Conservation (phyloP, 257 asterid species). For the Craterostigma plantagineum region DNA sequence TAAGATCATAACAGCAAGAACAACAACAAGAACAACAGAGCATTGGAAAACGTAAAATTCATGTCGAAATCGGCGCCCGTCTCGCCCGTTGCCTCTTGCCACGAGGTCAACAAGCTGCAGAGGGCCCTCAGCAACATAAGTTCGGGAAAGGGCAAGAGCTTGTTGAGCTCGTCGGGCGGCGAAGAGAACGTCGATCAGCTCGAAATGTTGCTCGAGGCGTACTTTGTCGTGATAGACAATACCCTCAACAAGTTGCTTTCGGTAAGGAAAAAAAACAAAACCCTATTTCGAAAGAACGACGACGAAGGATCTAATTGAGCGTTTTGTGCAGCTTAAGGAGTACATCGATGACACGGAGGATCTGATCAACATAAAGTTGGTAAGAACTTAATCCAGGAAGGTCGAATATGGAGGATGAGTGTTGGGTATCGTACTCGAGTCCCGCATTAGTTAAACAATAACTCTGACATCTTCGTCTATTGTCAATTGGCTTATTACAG, state of each 20-base stretch:
- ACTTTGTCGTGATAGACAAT: constrained; percentile 69
- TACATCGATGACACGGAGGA: constrained; percentile 97
- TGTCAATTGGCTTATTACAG: no score
- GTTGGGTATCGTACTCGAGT: no score
- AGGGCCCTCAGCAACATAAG: constrained; percentile 77
- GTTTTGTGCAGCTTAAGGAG: constrained; percentile 97
- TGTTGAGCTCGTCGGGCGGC: constrained; percentile 43
- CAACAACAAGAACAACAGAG: constrained; percentile 20
- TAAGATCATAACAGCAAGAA: no score
- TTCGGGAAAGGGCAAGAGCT: constrained; percentile 69
- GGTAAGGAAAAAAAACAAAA: constrained; percentile 25
- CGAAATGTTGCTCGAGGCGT: constrained; percentile 95
- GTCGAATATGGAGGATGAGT: no score
- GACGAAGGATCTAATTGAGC: background rate
- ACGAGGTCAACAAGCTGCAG: constrained; percentile 41
- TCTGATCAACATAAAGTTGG: constrained; percentile 89
- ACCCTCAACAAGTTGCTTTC: constrained; percentile 80
- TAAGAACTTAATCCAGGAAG: constrained; percentile 18
- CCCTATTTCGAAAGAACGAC: background rate
- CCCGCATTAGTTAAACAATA: no score
- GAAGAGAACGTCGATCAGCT: constrained; percentile 86
- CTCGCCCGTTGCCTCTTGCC: constrained; percentile 58
- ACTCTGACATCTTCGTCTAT: no score
- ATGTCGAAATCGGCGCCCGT: constrained; percentile 60
- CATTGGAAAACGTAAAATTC: constrained; percentile 16